A percentile compares a stretch with the other conserved stretches of the same genome.
phyloP scores from a whole-genome alignment of 352 stramenopile genomes.

The Phytophthora kernoviae region DNA sequence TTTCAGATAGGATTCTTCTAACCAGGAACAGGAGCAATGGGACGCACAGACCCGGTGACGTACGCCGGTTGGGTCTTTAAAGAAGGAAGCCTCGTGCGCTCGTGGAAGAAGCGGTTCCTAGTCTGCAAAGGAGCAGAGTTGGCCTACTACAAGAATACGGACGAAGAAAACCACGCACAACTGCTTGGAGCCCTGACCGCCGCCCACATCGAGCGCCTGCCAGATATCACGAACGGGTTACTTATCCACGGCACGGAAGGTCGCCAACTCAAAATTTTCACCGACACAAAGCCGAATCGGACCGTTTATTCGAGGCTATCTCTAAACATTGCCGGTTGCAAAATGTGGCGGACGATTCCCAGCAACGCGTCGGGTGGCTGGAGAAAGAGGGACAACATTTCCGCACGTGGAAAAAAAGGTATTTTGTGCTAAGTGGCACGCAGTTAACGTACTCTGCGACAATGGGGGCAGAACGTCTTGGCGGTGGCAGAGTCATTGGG shows the following conservation, averaged over 20 bases:
- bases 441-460: constrained; percentile 68
- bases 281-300: constrained; percentile 69
- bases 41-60: constrained; percentile 53
- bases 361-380: constrained; percentile 61
- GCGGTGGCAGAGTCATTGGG: constrained; percentile 57
- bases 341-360: constrained; percentile 20
- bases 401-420: constrained; percentile 74
- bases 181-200: constrained; percentile 74
- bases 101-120: constrained; percentile 87
- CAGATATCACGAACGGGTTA: constrained; percentile 78
- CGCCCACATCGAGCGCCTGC: constrained; percentile 61
- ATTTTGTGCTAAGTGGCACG: constrained; percentile 70
- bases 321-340: constrained; percentile 50
- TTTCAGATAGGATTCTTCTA: no score
- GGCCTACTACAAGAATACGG: constrained; percentile 83
- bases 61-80: constrained; percentile 84
- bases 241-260: constrained; percentile 67
- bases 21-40: constrained; percentile 19
- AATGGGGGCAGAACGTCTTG: constrained; percentile 53
- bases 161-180: constrained; percentile 67
- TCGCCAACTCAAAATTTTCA: constrained; percentile 82
- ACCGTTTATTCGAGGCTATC: constrained; percentile 78
- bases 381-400: constrained; percentile 76
- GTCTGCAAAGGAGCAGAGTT: constrained; percentile 76
- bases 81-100: constrained; percentile 78